phyloP scores from a whole-genome alignment of 2,329 filamentous ascomycete species.

The Ramichloridium luteum region DNA sequence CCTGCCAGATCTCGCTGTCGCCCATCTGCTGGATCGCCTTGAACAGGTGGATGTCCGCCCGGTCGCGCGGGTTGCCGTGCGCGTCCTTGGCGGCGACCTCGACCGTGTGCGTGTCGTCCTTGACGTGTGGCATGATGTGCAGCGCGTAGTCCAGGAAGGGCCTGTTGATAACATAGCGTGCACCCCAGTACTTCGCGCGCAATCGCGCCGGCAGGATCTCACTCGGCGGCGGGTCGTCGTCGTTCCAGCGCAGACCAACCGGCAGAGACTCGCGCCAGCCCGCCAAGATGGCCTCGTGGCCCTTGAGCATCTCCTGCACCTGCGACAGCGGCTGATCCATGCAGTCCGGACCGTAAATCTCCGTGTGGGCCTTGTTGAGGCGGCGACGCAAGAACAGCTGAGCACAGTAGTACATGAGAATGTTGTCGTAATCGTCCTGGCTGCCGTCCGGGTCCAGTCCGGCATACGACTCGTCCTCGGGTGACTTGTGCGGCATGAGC shows the following conservation, averaged over 20 bases:
- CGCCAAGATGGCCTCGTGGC: slow-evolving; percentile 30
- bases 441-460: slow-evolving; percentile 13
- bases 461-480: slow-evolving; percentile 18
- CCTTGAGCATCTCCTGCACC: slow-evolving; percentile 19
- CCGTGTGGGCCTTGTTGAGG: slow-evolving; percentile 43
- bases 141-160: slow-evolving; percentile 56
- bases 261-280: slow-evolving; percentile 44
- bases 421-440: slow-evolving; percentile 22
- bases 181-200: slow-evolving; percentile 90
- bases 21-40: slow-evolving; percentile 22
- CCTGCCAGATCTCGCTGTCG: slow-evolving; percentile 19
- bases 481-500: slow-evolving; percentile 52
- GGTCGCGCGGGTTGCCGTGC: slow-evolving; percentile 19
- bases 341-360: slow-evolving; percentile 36
- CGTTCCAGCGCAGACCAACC: slow-evolving; percentile 46
- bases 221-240: slow-evolving; percentile 55
- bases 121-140: slow-evolving; percentile 32
- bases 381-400: slow-evolving; percentile 49
- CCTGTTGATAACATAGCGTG: slow-evolving; percentile 76
- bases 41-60: slow-evolving; percentile 25
- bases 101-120: slow-evolving; percentile 14
- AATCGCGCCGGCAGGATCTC: slow-evolving; percentile 75
- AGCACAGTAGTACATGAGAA: slow-evolving; percentile 48
- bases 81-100: slow-evolving; percentile 19
- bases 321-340: slow-evolving; percentile 11